These are phyloP conservation scores for Blastobotrys elegans DNA, from an alignment of 1,139 yeast species.

Conservation along the genomic window DNA sequence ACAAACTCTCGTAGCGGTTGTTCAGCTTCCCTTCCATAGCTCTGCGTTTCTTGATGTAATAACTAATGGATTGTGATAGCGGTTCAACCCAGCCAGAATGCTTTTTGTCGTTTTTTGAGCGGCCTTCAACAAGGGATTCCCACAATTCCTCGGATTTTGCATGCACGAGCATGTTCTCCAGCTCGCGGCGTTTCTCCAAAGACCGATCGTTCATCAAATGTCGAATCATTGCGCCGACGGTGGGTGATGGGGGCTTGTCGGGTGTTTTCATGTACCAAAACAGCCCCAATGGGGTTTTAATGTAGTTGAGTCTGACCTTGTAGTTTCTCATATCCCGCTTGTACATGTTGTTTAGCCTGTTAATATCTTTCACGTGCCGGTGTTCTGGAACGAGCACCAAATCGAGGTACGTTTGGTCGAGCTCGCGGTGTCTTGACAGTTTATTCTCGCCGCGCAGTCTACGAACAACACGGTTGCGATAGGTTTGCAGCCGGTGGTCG, in stretches of 20 bases:
- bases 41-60: not conserved
- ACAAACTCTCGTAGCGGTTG: slow-evolving; percentile 10
- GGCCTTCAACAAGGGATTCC: slow-evolving; percentile 16
- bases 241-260: slow-evolving; percentile 14
- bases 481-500: not conserved
- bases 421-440: not conserved
- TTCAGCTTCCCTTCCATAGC: not conserved
- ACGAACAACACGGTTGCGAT: not conserved
- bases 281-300: slow-evolving; percentile 19
- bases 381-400: slow-evolving; percentile 21
- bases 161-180: slow-evolving; percentile 11
- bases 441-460: not conserved
- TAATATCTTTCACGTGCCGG: slow-evolving; percentile 8
- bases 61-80: too few species aligned
- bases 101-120: too few species aligned
- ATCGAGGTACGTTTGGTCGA: slow-evolving; percentile 21
- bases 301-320: slow-evolving; percentile 8
- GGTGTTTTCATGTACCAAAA: slow-evolving; percentile 18
- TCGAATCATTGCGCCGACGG: slow-evolving; percentile 11
- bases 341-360: slow-evolving; percentile 8
- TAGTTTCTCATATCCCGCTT: slow-evolving; percentile 14
- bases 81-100: too few species aligned
- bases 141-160: slow-evolving; percentile 19
- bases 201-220: slow-evolving; percentile 5
- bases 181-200: slow-evolving; percentile 3